Base-by-base conservation (phyloP, 2,329 filamentous ascomycete species). In the Helotiales sp. region DNA sequence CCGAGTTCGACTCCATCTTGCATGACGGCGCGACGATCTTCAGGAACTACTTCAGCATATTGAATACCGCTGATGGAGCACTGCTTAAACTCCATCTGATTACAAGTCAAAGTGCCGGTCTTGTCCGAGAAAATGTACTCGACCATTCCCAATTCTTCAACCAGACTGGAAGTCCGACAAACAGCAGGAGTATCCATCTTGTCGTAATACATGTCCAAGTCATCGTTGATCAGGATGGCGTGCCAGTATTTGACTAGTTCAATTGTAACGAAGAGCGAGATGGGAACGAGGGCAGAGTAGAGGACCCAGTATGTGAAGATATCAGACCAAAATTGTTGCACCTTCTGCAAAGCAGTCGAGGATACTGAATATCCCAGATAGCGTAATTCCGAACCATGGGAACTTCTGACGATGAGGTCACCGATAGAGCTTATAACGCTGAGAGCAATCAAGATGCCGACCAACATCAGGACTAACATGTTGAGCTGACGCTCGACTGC, bases 101-200 rank as follows among this genome's bases (percentile, higher is more conserved):
- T 98, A 76, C 93, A 96, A n/a, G 93, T 98, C 69, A 98, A 78
- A 3, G 93, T 98, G 42, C 93, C 93, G 1, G 93, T 98, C 79
- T 98, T 98, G 79, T 98, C 93, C 0, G 92, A 97, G 73, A 99
- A 99, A 63, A 99, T 95, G 69, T 96, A 99, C 70, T 98, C 95
- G 44, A 99, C 96, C 82, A 98, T 96, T 55, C 95, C 95, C 44
- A 99, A 77, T 71, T 99, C 96, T 76, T 99, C 95, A 10, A 99
- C 95, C 71, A 99, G 79, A 65, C 93, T 97, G 2, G 93, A 98
- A 0, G 95, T 99, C 67, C 95, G 86, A 75, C 95, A 99, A 64
- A 95, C 96, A 5, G 95, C 93, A 12, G 95, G 92, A 0, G 93
- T 99, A 69, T 99, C 93, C 0, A 88, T 96, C 71, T 91, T 90